Evolutionary conservation across 2,329 filamentous ascomycete genomes (phyloP).

Genomic region (Alternaria ventricosa): DNA sequence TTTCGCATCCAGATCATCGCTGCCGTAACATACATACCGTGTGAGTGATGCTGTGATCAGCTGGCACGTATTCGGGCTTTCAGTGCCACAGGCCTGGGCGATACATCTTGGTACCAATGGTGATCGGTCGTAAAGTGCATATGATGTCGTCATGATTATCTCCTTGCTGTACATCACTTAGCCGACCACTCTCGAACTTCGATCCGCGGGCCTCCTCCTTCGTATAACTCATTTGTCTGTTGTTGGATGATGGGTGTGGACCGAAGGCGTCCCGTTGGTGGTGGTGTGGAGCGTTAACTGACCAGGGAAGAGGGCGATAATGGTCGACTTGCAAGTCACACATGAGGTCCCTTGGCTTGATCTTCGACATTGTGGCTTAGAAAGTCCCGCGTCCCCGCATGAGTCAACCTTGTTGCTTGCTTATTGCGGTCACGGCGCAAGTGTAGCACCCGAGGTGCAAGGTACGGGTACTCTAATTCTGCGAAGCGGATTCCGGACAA

Average conservation of each 20-base stretch:
- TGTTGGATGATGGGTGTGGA: not conserved
- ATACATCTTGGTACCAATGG: not conserved
- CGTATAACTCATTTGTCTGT: not conserved
- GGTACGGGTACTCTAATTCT: conserved; percentile 6
- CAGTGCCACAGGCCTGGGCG: not conserved
- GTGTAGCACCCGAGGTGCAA: conserved; percentile 12
- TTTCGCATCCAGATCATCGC: not conserved
- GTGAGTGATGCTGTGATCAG: not conserved
- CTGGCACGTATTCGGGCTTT: not conserved
- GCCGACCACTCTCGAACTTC: not conserved
- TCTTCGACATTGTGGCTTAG: not conserved
- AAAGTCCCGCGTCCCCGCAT: conserved; percentile 7
- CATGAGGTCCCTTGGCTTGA: not conserved
- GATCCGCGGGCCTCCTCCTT: not conserved
- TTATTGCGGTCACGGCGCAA: not conserved
- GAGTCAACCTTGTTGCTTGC: conserved; percentile 1
- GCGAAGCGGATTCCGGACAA: not conserved
- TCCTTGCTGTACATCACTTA: not conserved
- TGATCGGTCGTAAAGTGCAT: not conserved
- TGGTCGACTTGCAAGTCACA: not conserved
- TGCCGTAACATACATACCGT: not conserved
- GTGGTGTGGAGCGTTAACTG: not conserved
- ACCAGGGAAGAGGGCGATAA: not conserved
- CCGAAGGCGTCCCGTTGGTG: not conserved
- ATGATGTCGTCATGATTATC: not conserved